Percentiles rank a stretch among this genome's conserved stretches.
Evolutionary conservation across 768 basidiomycete genomes (phyloP).

Genomic region (Leccinellum albellum): DNA sequence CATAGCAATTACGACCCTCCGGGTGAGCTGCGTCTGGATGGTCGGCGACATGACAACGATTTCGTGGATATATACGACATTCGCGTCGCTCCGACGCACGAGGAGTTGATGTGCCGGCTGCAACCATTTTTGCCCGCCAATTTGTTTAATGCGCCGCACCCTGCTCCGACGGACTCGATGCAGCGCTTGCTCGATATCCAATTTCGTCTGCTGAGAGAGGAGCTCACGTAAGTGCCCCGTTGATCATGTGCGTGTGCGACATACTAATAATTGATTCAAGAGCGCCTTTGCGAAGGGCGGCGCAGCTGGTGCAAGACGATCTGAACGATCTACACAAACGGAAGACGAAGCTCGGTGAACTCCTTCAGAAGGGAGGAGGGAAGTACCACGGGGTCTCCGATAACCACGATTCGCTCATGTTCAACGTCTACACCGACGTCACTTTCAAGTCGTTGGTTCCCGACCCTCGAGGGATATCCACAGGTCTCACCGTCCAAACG

Average conservation of each 20-base stretch:
- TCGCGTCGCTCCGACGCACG: constrained; percentile 65
- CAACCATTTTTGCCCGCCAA: constrained; percentile 62
- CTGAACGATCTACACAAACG: constrained; percentile 20
- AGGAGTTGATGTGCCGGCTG: constrained; percentile 50
- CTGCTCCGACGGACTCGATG: constrained; percentile 54
- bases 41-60: constrained; percentile 71
- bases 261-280: constrained; percentile 27
- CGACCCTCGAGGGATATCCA: constrained; percentile 50
- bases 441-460: constrained; percentile 44
- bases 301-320: constrained; percentile 49
- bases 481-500: constrained; percentile 43
- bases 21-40: constrained; percentile 44
- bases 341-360: constrained; percentile 39
- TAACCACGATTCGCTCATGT: constrained; percentile 48
- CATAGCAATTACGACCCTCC: constrained; percentile 50
- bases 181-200: constrained; percentile 67
- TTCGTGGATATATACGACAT: constrained; percentile 51
- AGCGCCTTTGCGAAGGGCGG: constrained; percentile 49
- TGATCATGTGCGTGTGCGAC: background rate
- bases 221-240: constrained; percentile 48
- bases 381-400: constrained; percentile 47
- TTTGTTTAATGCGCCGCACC: constrained; percentile 59
- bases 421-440: constrained; percentile 59
- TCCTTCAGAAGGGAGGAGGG: constrained; percentile 55
- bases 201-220: constrained; percentile 71